A percentile compares a stretch with the other conserved stretches of the same genome.
phyloP scores from a whole-genome alignment of 345 rosid species.

The Acer yangbiense region DNA sequence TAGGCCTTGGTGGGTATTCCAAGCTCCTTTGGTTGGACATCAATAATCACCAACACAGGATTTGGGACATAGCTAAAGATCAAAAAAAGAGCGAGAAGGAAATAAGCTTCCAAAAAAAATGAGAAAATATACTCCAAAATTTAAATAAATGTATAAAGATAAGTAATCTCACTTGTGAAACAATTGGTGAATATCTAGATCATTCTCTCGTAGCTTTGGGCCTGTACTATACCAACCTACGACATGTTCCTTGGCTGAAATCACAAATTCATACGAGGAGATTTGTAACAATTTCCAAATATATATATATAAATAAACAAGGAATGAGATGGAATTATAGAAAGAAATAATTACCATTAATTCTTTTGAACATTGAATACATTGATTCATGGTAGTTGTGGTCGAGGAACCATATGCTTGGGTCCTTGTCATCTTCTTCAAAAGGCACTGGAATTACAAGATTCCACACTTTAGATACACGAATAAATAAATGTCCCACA shows the following conservation, averaged over 20 bases:
- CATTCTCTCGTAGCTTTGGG: conserved; percentile 88
- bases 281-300: neutral
- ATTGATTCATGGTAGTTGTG: conserved; percentile 95
- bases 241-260: conserved; percentile 93
- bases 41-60: conserved; percentile 89
- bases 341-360: conserved; percentile 54
- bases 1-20: conserved; percentile 92
- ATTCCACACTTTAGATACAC: neutral
- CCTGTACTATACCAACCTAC: conserved; percentile 99
- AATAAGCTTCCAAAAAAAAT: conserved; percentile 1
- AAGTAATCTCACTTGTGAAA: conserved; percentile 57
- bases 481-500: neutral
- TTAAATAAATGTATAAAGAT: neutral
- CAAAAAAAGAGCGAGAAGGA: conserved; percentile 9
- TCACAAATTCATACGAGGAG: conserved; percentile 12
- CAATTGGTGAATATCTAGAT: conserved; percentile 76
- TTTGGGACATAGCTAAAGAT: conserved; percentile 76
- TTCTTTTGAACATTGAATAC: conserved; percentile 98
- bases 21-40: conserved; percentile 85
- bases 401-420: conserved; percentile 94
- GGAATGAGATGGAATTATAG: neutral
- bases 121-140: neutral
- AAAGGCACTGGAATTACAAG: conserved; percentile 67
- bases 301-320: neutral
- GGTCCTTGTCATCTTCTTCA: conserved; percentile 94